Evolutionary conservation across 2,329 filamentous ascomycete species (phyloP), one percentile per base, ranked within the genome.

Genomic region (Cladophialophora chaetospira): DNA sequence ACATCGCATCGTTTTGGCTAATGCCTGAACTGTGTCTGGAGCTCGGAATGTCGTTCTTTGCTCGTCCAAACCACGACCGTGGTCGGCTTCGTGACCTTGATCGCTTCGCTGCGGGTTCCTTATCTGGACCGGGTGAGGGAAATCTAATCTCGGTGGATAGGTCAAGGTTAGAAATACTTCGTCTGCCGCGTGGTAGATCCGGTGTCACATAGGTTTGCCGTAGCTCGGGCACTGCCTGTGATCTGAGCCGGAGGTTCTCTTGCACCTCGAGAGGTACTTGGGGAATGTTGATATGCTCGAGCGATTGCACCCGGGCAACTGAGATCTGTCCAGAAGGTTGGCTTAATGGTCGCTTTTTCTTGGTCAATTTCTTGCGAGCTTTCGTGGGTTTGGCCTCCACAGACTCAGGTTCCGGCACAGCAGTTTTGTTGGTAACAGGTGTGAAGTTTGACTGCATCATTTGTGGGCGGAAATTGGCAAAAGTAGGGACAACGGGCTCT

Each of bases 171-270:
- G 64, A 65, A 4, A 31, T 19, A 47, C 55, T 62, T 11, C 47
- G 40, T 31, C 44, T 38, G 47, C 54, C 53, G 10, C 31, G 46
- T 26, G 50, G 48, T 25, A 40, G 26, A 29, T 60, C 23, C 15
- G 55, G 42, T 10, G 52, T 49, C 15, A 56, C 28, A 51, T 62
- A 63, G 2, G 64, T 65, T 51, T 52, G 50, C 23, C 65, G 57
- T 23, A 67, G 54, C 44, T 67, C 65, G 3, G 63, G 62, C n/a
- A 67, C 48, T 40, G 51, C 48, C 40, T 63, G 48, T 17, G 62
- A 53, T 17, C 65, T 55, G 15, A 61, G 43, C n/a, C 55, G 61
- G 33, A 67, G 63, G 29, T 61, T 65, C 11, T 64, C 60, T 25
- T 46, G 51, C 33, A 50, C 58, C 6, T 57, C 57, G 15, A 13